Conservation (phyloP, 805 yeast genomes). For the Cyberlindnera petersonii region DNA sequence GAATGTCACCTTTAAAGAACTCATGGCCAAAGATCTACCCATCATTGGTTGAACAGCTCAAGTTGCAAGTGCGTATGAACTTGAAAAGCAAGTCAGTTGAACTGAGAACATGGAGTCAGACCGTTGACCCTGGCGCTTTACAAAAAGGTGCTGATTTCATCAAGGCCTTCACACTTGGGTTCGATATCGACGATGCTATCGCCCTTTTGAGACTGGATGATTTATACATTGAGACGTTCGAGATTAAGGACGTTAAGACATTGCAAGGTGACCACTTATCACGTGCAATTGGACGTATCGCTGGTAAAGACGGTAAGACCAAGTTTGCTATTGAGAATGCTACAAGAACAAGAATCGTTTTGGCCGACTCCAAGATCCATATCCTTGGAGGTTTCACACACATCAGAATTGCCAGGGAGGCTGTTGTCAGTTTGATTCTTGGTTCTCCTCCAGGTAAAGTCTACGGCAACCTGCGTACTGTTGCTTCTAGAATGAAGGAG, state of each 20-base stretch:
- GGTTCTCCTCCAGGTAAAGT: constrained; percentile 99
- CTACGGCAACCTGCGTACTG: constrained; percentile 93
- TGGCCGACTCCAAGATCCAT: constrained; percentile 95
- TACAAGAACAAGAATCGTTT: constrained; percentile 93
- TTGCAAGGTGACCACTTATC: constrained; percentile 93
- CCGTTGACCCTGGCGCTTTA: constrained; percentile 89
- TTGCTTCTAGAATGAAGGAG: constrained; percentile 96
- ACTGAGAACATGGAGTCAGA: constrained; percentile 71
- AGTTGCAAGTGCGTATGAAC: constrained; percentile 95
- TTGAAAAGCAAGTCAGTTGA: constrained; percentile 83
- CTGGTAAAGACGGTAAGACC: constrained; percentile 99
- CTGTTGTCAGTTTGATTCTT: constrained; percentile 88
- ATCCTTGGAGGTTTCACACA: constrained; percentile 96
- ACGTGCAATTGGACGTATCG: constrained; percentile 99
- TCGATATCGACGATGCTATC: constrained; percentile 95
- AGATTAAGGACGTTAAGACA: constrained; percentile 94
- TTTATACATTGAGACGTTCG: constrained; percentile 94
- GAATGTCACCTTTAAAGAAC: constrained; percentile 89
- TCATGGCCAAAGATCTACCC: constrained; percentile 94
- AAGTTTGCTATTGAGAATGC: constrained; percentile 98
- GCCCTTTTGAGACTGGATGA: constrained; percentile 93
- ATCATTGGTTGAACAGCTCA: constrained; percentile 91
- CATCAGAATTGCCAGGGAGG: constrained; percentile 97
- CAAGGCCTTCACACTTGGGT: constrained; percentile 92
- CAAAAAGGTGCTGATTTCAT: constrained; percentile 98